These are phyloP conservation scores for Microdochium bolleyi DNA, from an alignment of 2,329 filamentous ascomycete genomes.

Conservation along the genomic window DNA sequence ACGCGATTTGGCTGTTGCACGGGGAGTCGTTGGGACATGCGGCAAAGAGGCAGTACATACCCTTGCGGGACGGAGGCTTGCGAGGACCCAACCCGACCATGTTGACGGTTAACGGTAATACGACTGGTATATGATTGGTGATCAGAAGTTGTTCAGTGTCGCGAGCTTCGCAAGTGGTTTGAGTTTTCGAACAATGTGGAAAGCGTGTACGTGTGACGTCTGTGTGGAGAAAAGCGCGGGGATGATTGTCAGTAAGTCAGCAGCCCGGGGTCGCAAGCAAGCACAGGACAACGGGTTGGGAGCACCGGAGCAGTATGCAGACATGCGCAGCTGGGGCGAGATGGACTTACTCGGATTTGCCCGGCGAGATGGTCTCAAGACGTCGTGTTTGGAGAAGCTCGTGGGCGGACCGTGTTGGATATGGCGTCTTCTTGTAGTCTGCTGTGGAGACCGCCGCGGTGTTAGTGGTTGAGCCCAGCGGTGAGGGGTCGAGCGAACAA, in stretches of 20 bases:
- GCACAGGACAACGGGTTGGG: neutral
- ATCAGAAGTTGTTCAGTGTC: too few species aligned
- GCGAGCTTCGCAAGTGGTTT: neutral
- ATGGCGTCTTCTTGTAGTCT: neutral
- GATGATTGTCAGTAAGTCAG: neutral
- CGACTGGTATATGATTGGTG: neutral
- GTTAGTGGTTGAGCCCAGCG: neutral
- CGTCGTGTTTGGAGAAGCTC: neutral
- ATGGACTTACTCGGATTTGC: neutral
- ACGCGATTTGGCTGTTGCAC: too few species aligned
- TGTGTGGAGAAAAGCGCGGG: neutral
- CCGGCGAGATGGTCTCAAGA: neutral
- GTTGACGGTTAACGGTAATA: slow-evolving; percentile 17
- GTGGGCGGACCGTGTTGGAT: neutral
- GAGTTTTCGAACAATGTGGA: neutral
- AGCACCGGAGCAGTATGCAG: too few species aligned
- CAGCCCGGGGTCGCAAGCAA: neutral
- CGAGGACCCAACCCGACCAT: slow-evolving; percentile 45
- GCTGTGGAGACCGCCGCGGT: neutral
- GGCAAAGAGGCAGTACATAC: slow-evolving; percentile 38
- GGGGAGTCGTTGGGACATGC: neutral
- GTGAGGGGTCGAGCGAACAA: neutral
- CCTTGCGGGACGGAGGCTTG: slow-evolving; percentile 51
- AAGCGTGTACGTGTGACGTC: neutral
- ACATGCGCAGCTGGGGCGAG: too few species aligned